Conservation (phyloP, 495 filamentous ascomycete species). For the Podospora didyma region DNA sequence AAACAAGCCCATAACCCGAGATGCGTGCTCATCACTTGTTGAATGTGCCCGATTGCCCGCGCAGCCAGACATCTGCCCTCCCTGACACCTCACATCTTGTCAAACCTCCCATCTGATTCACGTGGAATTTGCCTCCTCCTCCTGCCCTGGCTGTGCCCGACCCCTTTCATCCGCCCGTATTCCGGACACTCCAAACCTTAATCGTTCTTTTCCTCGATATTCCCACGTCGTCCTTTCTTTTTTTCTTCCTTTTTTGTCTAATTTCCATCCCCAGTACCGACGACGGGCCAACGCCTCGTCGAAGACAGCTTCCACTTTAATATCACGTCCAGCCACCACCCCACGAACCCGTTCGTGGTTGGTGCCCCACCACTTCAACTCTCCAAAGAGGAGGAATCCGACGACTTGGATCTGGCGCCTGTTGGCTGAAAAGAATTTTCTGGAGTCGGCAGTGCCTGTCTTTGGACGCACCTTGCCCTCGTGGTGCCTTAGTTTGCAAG, state of each 20-base stretch:
- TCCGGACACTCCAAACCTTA: too few relatives aligned
- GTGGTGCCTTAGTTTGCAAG: constrained; percentile 17
- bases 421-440: constrained; percentile 22
- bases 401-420: constrained; percentile 18
- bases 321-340: neutral
- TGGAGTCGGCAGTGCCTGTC: constrained; percentile 12
- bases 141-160: too few relatives aligned
- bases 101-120: too few relatives aligned
- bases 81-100: neutral
- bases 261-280: neutral
- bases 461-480: constrained; percentile 22
- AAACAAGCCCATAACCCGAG: constrained; percentile 17
- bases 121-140: too few relatives aligned
- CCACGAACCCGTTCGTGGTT: neutral
- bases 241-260: constrained; percentile 3
- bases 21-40: neutral
- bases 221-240: constrained; percentile 5
- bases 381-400: constrained; percentile 5
- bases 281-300: constrained; percentile 10
- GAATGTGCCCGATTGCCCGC: neutral
- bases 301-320: too few relatives aligned
- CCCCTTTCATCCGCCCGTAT: too few relatives aligned
- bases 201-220: too few relatives aligned
- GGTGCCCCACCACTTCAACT: neutral
- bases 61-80: neutral